Percentiles rank a stretch among this genome's conserved stretches.
These are phyloP conservation scores for Parachaetomium inaequale DNA, from an alignment of 495 filamentous ascomycete genomes.

Conservation along the genomic window DNA sequence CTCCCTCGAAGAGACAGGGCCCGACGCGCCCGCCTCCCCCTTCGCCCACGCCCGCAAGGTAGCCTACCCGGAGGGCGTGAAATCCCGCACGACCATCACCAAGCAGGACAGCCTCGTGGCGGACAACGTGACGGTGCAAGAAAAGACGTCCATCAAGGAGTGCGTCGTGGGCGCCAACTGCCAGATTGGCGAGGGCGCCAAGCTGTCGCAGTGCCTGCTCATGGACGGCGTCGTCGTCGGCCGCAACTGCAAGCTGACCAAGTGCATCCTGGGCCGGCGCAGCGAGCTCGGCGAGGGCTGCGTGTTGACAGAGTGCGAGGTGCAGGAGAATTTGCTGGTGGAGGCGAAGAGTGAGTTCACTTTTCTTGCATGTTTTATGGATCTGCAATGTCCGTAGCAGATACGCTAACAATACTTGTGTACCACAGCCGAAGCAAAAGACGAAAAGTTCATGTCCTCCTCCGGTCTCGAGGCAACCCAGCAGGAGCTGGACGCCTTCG, in stretches of 20 bases:
- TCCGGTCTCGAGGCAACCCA: constrained; percentile 65
- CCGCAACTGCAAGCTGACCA: constrained; percentile 69
- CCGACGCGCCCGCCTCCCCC: constrained; percentile 53
- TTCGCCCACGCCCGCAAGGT: constrained; percentile 75
- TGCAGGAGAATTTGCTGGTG: constrained; percentile 82
- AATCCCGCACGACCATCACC: constrained; percentile 70
- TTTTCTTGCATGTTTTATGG: not conserved
- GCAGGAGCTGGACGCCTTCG: constrained; percentile 47
- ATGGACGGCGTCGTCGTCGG: constrained; percentile 88
- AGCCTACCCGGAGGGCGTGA: constrained; percentile 71
- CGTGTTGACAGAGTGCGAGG: constrained; percentile 78
- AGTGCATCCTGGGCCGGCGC: constrained; percentile 75
- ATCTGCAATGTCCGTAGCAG: not conserved
- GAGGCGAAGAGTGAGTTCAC: constrained; percentile 64
- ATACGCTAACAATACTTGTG: not conserved
- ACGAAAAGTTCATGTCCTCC: constrained; percentile 81
- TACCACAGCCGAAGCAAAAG: constrained; percentile 65
- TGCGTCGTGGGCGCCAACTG: constrained; percentile 81
- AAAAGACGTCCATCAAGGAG: constrained; percentile 82
- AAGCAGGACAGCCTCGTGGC: constrained; percentile 72
- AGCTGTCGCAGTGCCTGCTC: constrained; percentile 73
- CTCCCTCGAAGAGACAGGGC: constrained; percentile 62
- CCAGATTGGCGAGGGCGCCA: constrained; percentile 74
- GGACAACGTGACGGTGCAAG: constrained; percentile 79
- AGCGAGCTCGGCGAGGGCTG: constrained; percentile 72